Base-by-base conservation (phyloP, 1,284 basidiomycete genomes). In the Coriolopsis trogii region DNA sequence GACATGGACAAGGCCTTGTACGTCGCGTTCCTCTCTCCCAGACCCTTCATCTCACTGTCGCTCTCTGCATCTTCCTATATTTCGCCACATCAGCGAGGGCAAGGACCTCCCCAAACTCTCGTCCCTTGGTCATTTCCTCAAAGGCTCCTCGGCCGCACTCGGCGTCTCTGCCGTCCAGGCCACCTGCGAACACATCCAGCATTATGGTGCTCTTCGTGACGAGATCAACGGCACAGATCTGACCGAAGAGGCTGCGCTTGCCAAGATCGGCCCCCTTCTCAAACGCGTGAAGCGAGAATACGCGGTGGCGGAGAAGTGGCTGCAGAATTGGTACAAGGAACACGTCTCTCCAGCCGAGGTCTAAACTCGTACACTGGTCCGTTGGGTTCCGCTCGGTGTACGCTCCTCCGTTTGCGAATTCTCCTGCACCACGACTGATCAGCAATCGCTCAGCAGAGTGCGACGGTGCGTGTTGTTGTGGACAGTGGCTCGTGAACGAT, bases 121-220 rank as follows among this genome's bases (percentile, higher is more conserved):
- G 4, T 76, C 78, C 15, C 78, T 92, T 10, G 95, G 94, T 0
- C 95, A 98, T 71, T 98, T 93, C 71, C 84, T 98, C 67, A 98
- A 97, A 70, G 95, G 94, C 42, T 95, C 93, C 2, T 95, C 92
- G 26, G 94, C 94, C 13, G 92, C 95, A 1, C 80, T 97, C 37
- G 94, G 94, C 30, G 82, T 95, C 34, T 75, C 77, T 58, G 84
- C 83, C 63, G 93, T 98, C 49, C 86, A 93, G 67, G 79, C 75
- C 24, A 85, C 87, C 39, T 96, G 94, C 73, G 93, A 93, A 70
- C 82, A 82, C 71, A 95, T 96, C 68, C 94, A 96, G 71, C 85
- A 95, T 70, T 87, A 89, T 65, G 93, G 93, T 44, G 79, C 79
- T 47, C 67, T 73, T 48, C 73, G 74, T 21, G 84, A 88, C 64